These are phyloP conservation scores for Auriscalpium vulgare DNA, from an alignment of 768 basidiomycete genomes.

Conservation along the genomic window DNA sequence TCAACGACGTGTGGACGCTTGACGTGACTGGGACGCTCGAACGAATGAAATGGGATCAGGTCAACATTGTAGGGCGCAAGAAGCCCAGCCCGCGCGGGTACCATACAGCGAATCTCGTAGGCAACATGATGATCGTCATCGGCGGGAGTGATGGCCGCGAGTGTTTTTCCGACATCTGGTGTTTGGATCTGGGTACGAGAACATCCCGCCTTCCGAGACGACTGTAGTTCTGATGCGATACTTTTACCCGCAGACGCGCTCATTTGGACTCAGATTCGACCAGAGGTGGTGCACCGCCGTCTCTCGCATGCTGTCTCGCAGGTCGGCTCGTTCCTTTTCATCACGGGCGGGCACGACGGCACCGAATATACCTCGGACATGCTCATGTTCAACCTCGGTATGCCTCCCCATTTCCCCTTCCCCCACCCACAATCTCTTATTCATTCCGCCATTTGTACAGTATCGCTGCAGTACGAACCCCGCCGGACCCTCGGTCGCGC, in stretches of 20 bases:
- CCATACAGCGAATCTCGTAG: conserved; percentile 83
- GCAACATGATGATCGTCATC: conserved; percentile 77
- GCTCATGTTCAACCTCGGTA: conserved; percentile 82
- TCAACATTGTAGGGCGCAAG: conserved; percentile 46
- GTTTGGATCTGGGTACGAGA: conserved; percentile 71
- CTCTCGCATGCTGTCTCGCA: conserved; percentile 84
- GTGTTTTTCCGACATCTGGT: conserved; percentile 85
- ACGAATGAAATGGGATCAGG: conserved; percentile 48
- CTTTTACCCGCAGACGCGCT: conserved; percentile 32
- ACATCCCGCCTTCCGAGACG: background rate
- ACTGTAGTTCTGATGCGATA: background rate
- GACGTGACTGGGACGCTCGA: conserved; percentile 45
- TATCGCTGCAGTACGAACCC: conserved; percentile 77
- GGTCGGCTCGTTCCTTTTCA: conserved; percentile 87
- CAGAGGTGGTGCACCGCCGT: conserved; percentile 42
- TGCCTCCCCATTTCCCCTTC: too few relatives aligned
- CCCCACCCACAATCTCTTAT: background rate
- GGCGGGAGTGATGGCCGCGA: conserved; percentile 90
- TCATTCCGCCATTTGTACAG: conserved; percentile 28
- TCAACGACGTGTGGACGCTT: conserved; percentile 86
- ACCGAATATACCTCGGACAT: conserved; percentile 65
- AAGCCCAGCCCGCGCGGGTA: conserved; percentile 69
- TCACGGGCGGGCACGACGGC: conserved; percentile 86
- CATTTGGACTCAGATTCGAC: conserved; percentile 35
- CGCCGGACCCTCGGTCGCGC: conserved; percentile 60